Conservation (phyloP, 2,329 filamentous ascomycete genomes). For the Thielaviopsis populi region DNA sequence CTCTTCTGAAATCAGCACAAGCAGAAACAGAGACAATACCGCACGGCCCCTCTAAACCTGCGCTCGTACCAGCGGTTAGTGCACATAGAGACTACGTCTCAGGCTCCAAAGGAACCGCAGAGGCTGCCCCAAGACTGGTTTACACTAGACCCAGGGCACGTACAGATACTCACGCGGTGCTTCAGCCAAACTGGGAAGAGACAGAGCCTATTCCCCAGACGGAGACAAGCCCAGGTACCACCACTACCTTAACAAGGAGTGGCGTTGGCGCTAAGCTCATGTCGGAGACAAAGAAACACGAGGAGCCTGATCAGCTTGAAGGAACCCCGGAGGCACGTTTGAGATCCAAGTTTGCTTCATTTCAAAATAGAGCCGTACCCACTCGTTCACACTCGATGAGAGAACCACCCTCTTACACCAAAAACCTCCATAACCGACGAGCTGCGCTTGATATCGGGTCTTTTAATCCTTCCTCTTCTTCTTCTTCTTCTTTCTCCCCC, state of each 20-base stretch:
- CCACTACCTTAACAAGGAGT: not conserved
- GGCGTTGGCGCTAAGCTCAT: not conserved
- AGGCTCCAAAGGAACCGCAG: not conserved
- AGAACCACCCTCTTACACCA: slow-evolving; percentile 8
- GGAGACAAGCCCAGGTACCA: slow-evolving; percentile 2
- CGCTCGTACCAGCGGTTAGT: not conserved
- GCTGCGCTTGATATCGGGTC: slow-evolving; percentile 1
- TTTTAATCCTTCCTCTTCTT: slow-evolving; percentile 5
- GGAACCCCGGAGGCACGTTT: slow-evolving; percentile 9
- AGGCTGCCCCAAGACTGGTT: not conserved
- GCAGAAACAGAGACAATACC: slow-evolving; percentile 14
- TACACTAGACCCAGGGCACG: not conserved
- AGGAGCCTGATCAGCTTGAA: slow-evolving; percentile 16
- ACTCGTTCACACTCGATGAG: slow-evolving; percentile 9
- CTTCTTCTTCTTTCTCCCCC: not conserved
- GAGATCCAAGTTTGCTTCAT: slow-evolving; percentile 2
- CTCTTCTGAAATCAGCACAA: not conserved
- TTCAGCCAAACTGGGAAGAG: slow-evolving; percentile 1
- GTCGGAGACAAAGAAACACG: slow-evolving; percentile 6
- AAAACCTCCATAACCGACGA: not conserved
- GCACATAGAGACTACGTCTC: not conserved
- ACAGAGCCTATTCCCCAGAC: not conserved
- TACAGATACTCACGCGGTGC: not conserved
- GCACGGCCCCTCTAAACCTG: slow-evolving; percentile 13
- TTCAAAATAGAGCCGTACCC: slow-evolving; percentile 12